Conservation (phyloP, 306 rosid genomes). For the Malus fusca region DNA sequence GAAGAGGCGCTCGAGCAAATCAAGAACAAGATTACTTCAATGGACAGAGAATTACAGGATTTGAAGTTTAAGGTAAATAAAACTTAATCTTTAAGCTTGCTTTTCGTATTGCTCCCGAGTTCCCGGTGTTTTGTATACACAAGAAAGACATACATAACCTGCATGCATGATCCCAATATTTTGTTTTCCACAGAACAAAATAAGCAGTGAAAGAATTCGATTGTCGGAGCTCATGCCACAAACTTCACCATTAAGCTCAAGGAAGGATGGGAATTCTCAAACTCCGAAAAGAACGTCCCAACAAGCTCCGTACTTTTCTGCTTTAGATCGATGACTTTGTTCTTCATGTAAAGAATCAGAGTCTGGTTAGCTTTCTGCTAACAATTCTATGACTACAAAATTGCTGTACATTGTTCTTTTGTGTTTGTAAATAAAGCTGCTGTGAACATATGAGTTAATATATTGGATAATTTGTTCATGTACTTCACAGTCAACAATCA, state of each 20-base stretch:
- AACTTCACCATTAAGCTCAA: slow-evolving; percentile 48
- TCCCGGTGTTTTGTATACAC: neutral
- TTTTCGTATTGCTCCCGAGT: neutral
- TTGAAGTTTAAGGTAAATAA: slow-evolving; percentile 64
- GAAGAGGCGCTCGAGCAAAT: slow-evolving; percentile 68
- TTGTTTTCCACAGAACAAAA: slow-evolving; percentile 44
- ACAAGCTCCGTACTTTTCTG: slow-evolving; percentile 62
- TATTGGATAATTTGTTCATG: no score
- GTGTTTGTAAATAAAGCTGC: slow-evolving; percentile 18
- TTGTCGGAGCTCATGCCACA: slow-evolving; percentile 62
- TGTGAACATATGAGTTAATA: neutral
- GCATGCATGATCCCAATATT: neutral
- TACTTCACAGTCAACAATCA: neutral
- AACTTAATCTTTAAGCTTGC: neutral
- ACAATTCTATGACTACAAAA: neutral
- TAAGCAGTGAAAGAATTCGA: slow-evolving; percentile 52
- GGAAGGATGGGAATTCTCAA: slow-evolving; percentile 40
- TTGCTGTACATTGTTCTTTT: slow-evolving; percentile 10
- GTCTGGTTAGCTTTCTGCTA: slow-evolving; percentile 19
- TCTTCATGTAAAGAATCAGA: neutral
- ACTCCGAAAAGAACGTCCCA: slow-evolving; percentile 52
- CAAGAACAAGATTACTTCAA: slow-evolving; percentile 38
- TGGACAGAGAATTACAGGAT: slow-evolving; percentile 66
- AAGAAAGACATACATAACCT: neutral
- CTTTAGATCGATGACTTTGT: slow-evolving; percentile 57